Evolutionary conservation across 2,329 filamentous ascomycete genomes (phyloP).

Genomic region (Achaetomium macrosporum): DNA sequence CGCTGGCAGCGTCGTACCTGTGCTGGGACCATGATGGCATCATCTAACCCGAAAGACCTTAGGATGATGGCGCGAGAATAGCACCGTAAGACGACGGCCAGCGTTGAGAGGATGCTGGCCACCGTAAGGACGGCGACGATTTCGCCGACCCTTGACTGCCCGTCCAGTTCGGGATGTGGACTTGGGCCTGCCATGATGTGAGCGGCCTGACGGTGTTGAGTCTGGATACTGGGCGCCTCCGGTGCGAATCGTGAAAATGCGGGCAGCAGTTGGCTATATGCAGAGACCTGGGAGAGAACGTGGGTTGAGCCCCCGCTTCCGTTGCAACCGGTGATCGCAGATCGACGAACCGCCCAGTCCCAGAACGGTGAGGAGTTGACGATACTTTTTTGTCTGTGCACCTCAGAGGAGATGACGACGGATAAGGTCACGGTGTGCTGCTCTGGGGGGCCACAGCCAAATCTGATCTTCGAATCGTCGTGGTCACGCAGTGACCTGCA

Average conservation of each 20-base stretch:
- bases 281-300: too few relatives aligned
- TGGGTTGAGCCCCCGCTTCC: background rate
- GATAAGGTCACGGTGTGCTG: background rate
- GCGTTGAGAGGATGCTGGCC: slow-evolving; percentile 13
- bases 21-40: slow-evolving; percentile 17
- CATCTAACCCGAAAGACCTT: slow-evolving; percentile 17
- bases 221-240: background rate
- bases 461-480: too few relatives aligned
- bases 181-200: slow-evolving; percentile 11
- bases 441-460: too few relatives aligned
- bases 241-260: too few relatives aligned
- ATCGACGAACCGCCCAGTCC: background rate
- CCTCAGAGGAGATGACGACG: background rate
- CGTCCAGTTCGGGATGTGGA: slow-evolving; percentile 15
- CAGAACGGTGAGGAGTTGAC: background rate
- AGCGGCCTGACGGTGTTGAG: background rate
- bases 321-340: background rate
- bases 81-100: slow-evolving; percentile 12
- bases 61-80: slow-evolving; percentile 19
- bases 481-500: too few relatives aligned
- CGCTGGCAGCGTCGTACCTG: slow-evolving; percentile 9
- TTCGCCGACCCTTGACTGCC: slow-evolving; percentile 13
- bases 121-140: slow-evolving; percentile 18
- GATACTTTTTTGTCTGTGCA: background rate
- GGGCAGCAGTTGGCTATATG: background rate